A percentile compares a stretch with the other conserved stretches of the same genome.
Evolutionary conservation across 2,329 filamentous ascomycete species (phyloP).

Genomic region (Phaeosphaeriaceae sp.): DNA sequence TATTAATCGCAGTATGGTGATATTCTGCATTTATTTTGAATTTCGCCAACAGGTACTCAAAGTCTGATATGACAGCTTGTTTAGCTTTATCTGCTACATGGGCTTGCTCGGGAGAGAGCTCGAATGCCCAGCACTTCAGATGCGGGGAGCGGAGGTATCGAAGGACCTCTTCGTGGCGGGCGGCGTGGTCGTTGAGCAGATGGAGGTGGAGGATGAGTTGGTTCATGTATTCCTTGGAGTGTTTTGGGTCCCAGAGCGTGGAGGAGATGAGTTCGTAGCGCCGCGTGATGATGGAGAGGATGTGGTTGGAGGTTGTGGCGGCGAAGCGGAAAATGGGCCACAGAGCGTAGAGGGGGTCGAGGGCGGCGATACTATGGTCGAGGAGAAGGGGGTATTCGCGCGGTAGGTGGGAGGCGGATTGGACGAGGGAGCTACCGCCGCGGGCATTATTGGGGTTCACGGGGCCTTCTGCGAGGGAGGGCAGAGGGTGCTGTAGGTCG

Average conservation of each 20-base stretch:
- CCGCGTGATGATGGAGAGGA: background rate
- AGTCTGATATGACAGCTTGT: constrained; percentile 1
- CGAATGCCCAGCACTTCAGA: background rate
- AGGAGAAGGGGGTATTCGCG: constrained; percentile 6
- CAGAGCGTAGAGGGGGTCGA: constrained; percentile 11
- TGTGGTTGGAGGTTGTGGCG: background rate
- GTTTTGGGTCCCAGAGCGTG: constrained; percentile 6
- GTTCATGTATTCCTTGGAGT: constrained; percentile 4
- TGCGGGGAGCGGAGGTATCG: background rate
- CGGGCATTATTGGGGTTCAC: background rate
- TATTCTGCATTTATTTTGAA: background rate
- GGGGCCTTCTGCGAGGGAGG: background rate
- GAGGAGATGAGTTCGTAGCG: constrained; percentile 10
- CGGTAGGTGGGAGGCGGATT: constrained; percentile 5
- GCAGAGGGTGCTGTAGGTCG: constrained; percentile 1
- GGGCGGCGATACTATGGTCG: constrained; percentile 7
- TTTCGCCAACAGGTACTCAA: background rate
- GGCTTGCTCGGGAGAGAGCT: background rate
- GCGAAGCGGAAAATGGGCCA: constrained; percentile 8
- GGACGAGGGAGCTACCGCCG: background rate
- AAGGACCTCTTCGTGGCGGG: constrained; percentile 9
- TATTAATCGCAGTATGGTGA: constrained; percentile 5
- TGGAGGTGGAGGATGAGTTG: constrained; percentile 12
- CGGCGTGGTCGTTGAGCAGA: constrained; percentile 8
- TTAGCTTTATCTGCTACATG: background rate